Percentiles rank a stretch among this genome's conserved stretches.
Conservation (phyloP, 2,329 filamentous ascomycete genomes). For the Pseudogymnoascus sp. region DNA sequence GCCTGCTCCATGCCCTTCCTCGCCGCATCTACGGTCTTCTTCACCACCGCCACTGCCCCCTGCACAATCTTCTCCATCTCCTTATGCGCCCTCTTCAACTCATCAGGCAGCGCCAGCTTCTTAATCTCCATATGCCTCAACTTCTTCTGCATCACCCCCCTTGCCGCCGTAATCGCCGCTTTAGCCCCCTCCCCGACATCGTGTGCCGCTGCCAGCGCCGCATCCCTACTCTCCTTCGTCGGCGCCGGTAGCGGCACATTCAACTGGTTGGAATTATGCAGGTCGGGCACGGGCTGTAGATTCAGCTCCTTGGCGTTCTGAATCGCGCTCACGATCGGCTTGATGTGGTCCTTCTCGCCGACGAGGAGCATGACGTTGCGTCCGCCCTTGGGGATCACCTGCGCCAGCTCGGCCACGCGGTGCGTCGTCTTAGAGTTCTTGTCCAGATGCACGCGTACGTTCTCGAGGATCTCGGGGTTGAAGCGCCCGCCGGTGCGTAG, state of each 20-base stretch:
- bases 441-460: constrained; percentile 47
- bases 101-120: constrained; percentile 30
- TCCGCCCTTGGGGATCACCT: constrained; percentile 56
- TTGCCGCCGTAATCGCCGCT: constrained; percentile 25
- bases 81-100: constrained; percentile 32
- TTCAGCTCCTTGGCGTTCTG: constrained; percentile 39
- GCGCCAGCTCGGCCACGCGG: constrained; percentile 53
- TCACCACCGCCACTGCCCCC: constrained; percentile 27
- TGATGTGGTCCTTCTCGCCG: constrained; percentile 54
- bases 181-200: constrained; percentile 28
- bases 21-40: constrained; percentile 31
- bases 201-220: constrained; percentile 25
- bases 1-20: constrained; percentile 29
- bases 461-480: constrained; percentile 53
- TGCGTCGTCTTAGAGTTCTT: constrained; percentile 44
- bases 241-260: constrained; percentile 48
- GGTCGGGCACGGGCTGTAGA: constrained; percentile 40
- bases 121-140: constrained; percentile 30
- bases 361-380: constrained; percentile 52
- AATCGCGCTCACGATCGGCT: constrained; percentile 44
- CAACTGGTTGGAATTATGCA: constrained; percentile 41
- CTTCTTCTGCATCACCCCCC: constrained; percentile 30
- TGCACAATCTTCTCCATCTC: constrained; percentile 33
- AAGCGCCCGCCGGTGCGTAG: constrained; percentile 53
- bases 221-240: constrained; percentile 44